These are phyloP conservation scores for Gossypium davidsonii DNA, from an alignment of 441 rosid genomes.

Conservation along the genomic window DNA sequence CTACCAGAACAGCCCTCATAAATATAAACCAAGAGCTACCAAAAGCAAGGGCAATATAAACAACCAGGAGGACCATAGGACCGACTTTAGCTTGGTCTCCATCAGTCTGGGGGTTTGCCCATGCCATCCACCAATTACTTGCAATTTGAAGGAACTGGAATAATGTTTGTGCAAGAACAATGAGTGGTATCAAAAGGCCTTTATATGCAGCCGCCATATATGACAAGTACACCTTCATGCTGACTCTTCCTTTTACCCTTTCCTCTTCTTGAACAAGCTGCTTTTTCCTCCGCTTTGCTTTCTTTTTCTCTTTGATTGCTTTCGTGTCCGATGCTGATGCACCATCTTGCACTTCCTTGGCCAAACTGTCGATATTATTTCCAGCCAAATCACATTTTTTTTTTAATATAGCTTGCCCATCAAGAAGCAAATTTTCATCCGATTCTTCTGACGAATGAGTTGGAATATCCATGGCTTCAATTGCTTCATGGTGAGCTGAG, in stretches of 20 bases:
- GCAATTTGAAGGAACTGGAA: conserved; percentile 99
- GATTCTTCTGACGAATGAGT: conserved; percentile 83
- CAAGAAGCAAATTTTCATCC: conserved; percentile 51
- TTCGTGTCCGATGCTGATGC: conserved; percentile 72
- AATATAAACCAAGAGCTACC: conserved; percentile 97
- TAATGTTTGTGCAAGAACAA: conserved; percentile 77
- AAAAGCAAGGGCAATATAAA: conserved; percentile 95
- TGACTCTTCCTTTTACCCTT: conserved; percentile 91
- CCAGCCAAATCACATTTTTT: conserved; percentile 53
- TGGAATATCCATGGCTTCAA: conserved; percentile 94
- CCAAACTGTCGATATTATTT: conserved; percentile 57
- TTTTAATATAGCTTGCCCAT: conserved; percentile 30
- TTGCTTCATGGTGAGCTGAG: conserved; percentile 96
- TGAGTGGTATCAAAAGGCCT: conserved; percentile 84
- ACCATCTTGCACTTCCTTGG: conserved; percentile 83
- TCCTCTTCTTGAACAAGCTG: conserved; percentile 99
- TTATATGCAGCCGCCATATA: conserved; percentile 99
- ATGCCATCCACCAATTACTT: conserved; percentile 99
- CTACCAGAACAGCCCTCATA: conserved; percentile 95
- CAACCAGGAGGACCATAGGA: conserved; percentile 76
- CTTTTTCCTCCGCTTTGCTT: conserved; percentile 84
- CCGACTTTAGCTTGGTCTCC: conserved; percentile 81
- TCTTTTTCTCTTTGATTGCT: conserved; percentile 86
- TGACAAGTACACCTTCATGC: conserved; percentile 93
- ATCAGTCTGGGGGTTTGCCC: conserved; percentile 99